Base-by-base conservation (phyloP, 768 basidiomycete genomes). In the Rhodotorula kratochvilovae region DNA sequence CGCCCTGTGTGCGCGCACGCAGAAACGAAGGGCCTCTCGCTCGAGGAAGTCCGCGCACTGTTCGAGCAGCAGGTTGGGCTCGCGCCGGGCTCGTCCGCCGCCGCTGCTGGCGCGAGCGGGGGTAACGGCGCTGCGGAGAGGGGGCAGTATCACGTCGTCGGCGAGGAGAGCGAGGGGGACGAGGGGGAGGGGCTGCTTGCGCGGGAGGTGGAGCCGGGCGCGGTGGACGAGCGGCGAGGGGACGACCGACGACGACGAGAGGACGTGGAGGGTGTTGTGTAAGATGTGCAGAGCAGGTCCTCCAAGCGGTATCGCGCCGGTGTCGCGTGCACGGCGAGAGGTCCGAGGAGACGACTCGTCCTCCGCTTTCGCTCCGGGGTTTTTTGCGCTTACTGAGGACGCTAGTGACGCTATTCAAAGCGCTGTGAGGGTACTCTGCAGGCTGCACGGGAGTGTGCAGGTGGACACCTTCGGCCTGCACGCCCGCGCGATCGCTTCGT, bases 1-100 rank as follows among this genome's bases (percentile, higher is more conserved):
- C 21, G 10, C 15, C 21, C 23, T 10, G 36, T 8, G 7, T 36
- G 19, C 6, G 12, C 27, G 7, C 48, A 0, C 25, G 63, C 59
- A 73, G 72, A 75, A 60, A 75, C 74, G 60, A 76, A 74, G 42
- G 64, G 65, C 15, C 45, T 67, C 35, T 35, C 45, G 23, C 56
- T 67, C 25, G 76, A 68, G 6, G 62, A 67, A n/a, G 63, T 62
- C 4, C 55, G 68, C n/a, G 61, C n/a, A 19, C 51, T 70, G 43
- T 73, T 76, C 48, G 71, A 65, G 45, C 25, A 51, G n/a, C 61
- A 57, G 45, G 45, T 66, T 29, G 63, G 59, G 36, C 27, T 31
- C 39, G 60, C 65, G 45, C 23, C 23, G 8, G 25, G 46, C 35
- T 25, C 55, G 55, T 5, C 33, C 5, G 10, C 13, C 25, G 2